Evolutionary conservation across 2,329 filamentous ascomycete species (phyloP).

Genomic region (Aphanoascus verrucosus): DNA sequence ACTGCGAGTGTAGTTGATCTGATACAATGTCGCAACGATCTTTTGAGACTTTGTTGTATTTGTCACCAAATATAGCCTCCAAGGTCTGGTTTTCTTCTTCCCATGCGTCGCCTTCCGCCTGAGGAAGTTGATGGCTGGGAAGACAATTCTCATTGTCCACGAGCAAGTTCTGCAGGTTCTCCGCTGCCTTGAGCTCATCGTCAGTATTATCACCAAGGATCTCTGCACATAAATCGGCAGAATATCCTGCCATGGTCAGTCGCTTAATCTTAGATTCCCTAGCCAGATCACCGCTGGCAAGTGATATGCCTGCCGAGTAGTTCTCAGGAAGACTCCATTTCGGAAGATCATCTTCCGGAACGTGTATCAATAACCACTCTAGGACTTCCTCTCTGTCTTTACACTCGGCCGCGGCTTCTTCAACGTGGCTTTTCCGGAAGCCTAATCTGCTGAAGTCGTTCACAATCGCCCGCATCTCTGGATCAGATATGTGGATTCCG

Average conservation of each 20-base stretch:
- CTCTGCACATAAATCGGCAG: constrained; percentile 69
- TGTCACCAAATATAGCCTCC: constrained; percentile 73
- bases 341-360: constrained; percentile 93
- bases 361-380: constrained; percentile 93
- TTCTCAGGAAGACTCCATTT: constrained; percentile 82
- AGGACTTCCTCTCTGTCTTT: constrained; percentile 86
- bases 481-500: constrained; percentile 51
- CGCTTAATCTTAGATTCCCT: constrained; percentile 74
- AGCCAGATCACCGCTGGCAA: constrained; percentile 71
- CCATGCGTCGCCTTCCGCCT: constrained; percentile 55
- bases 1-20: constrained; percentile 37
- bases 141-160: constrained; percentile 36
- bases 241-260: constrained; percentile 72
- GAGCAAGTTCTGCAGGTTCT: constrained; percentile 63
- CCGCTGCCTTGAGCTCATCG: constrained; percentile 67
- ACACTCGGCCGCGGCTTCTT: constrained; percentile 78
- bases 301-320: constrained; percentile 79
- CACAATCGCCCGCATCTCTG: constrained; percentile 51
- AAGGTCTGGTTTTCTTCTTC: constrained; percentile 74
- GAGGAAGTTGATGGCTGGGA: constrained; percentile 16
- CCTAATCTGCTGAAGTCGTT: constrained; percentile 66
- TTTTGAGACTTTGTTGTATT: constrained; percentile 51
- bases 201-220: constrained; percentile 58
- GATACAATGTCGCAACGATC: constrained; percentile 62
- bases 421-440: constrained; percentile 78